Base-by-base conservation (phyloP, 208 protist genomes). In the Leishmania mexicana region DNA sequence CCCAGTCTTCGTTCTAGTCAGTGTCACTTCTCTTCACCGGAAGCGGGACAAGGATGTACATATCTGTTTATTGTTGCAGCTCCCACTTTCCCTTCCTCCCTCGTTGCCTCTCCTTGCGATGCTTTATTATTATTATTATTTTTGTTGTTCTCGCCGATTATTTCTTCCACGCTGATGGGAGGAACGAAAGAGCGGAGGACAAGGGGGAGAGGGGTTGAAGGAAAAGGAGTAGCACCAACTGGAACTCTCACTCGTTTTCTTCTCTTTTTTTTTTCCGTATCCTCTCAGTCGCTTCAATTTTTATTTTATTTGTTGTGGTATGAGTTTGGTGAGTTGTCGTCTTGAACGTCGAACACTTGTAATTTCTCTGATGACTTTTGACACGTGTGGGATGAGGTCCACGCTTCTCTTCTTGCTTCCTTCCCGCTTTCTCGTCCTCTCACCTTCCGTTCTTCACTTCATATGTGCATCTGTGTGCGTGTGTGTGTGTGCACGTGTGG, bases 71-170 rank as follows among this genome's bases (percentile, higher is more conserved):
- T 35, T 35, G n/a, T 24, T 35, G 21, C n/a, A 21, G 6, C 21
- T 53, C 31, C 35, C 17, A 62, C 24, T 11, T 28, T 62, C 49
- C 76, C 45, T 31, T 0, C 42, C n/a, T 28, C 24, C 45, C n/a
- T 75, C 49, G 71, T 38, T 58, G 38, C n/a, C 21, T 45, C 38
- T 49, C 38, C 19, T n/a, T 74, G n/a, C 17, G 38, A 65, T 60
- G 38, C 53, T 68, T 75, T 35, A 71, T 54, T 80, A 42, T 75
- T 35, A 71, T 54, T 80, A 42, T 62, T 45, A 62, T 57, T 75
- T 78, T 42, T 51, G 13, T 67, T 24, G 24, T 13, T 49, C 21
- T 45, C 38, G 5, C 17, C 65, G 19, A 11, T 31, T 10, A 28
- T 31, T 35, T 74, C 45, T 49, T 53, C 68, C 42, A 19, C 68